phyloP scores from a whole-genome alignment of 441 rosid species.

The Bruguiera hainesii region DNA sequence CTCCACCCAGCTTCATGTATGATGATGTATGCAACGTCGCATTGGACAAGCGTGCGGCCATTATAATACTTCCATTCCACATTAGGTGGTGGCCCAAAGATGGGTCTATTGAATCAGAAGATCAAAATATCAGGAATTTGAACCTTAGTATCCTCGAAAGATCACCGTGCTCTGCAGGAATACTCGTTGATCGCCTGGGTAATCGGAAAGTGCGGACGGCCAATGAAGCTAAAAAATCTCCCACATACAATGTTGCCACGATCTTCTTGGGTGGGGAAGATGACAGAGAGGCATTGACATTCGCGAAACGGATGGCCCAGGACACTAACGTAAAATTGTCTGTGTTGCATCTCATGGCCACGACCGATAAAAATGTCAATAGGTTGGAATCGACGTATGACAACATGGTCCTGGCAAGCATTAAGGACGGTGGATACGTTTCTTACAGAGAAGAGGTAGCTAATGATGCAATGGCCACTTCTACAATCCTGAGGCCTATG shows the following conservation, averaged over 20 bases:
- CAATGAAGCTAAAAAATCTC: background rate
- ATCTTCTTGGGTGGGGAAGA: constrained; percentile 36
- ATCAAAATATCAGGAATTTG: constrained; percentile 16
- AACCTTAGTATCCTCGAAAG: constrained; percentile 32
- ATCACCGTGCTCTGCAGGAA: constrained; percentile 50
- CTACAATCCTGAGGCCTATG: constrained; percentile 17
- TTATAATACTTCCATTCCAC: constrained; percentile 12
- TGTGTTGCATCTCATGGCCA: background rate
- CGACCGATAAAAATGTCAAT: background rate
- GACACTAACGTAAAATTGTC: background rate
- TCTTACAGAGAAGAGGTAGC: constrained; percentile 20
- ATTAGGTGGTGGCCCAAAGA: constrained; percentile 3
- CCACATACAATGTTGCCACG: constrained; percentile 6
- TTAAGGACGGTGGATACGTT: background rate
- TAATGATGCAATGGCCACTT: constrained; percentile 23
- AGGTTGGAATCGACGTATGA: background rate
- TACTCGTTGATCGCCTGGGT: constrained; percentile 28
- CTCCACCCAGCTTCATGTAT: constrained; percentile 1
- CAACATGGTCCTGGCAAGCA: background rate
- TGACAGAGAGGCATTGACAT: constrained; percentile 35
- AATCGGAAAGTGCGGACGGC: background rate
- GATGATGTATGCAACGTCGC: constrained; percentile 15
- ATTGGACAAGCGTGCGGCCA: constrained; percentile 5
- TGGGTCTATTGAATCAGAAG: constrained; percentile 32
- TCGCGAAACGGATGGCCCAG: constrained; percentile 19